Evolutionary conservation across 2,329 filamentous ascomycete genomes (phyloP).

Genomic region (Aspergillus intermedius): DNA sequence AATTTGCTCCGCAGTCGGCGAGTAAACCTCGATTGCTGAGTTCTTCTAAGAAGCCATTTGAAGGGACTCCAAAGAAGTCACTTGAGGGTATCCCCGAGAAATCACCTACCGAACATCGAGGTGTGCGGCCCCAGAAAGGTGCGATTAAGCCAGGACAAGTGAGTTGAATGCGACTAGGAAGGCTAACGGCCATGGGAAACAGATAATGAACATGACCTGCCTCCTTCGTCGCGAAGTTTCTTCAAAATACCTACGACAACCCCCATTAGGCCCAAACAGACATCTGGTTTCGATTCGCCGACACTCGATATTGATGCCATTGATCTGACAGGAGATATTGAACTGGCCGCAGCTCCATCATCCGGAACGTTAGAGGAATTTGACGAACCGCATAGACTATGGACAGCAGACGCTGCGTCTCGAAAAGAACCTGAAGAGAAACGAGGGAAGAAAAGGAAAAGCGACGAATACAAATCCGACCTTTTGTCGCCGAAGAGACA

Average conservation of each 20-base stretch:
- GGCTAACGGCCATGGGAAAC: conserved; percentile 4
- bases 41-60: conserved; percentile 15
- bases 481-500: conserved; percentile 28
- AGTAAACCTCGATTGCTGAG: conserved; percentile 37
- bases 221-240: conserved; percentile 13
- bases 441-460: conserved; percentile 45
- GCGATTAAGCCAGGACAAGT: conserved; percentile 1
- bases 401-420: conserved; percentile 39
- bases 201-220: conserved; percentile 13
- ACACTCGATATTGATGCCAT: conserved; percentile 37
- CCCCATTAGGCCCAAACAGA: conserved; percentile 13
- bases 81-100: conserved; percentile 12
- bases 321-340: conserved; percentile 38
- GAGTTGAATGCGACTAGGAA: neutral
- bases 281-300: conserved; percentile 10
- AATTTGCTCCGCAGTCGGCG: conserved; percentile 35
- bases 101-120: conserved; percentile 5
- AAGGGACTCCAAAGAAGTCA: conserved; percentile 14
- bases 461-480: conserved; percentile 40
- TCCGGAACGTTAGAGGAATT: conserved; percentile 35
- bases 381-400: conserved; percentile 36
- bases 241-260: conserved; percentile 12
- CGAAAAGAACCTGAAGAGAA: conserved; percentile 30
- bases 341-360: conserved; percentile 26
- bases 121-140: conserved; percentile 18